phyloP scores from a whole-genome alignment of 78 protist species.

The Polysphondylium violaceum region DNA sequence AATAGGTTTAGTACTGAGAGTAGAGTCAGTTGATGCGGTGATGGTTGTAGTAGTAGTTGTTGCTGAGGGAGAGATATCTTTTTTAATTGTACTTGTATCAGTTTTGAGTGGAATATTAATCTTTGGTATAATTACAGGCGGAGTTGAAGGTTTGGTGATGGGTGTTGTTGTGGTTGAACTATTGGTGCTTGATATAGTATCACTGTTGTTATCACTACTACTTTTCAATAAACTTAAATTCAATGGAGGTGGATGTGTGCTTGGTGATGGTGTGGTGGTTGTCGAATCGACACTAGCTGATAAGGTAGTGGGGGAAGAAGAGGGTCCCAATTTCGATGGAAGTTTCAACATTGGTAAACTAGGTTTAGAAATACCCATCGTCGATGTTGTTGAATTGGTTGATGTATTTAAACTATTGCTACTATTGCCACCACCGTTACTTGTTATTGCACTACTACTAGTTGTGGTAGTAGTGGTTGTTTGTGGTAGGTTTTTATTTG shows the following conservation, averaged over 20 bases:
- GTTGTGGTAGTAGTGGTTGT: conserved; percentile 21
- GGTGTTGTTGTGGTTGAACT: background rate
- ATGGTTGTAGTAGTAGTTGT: background rate
- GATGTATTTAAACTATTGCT: background rate
- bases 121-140: background rate
- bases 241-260: no score
- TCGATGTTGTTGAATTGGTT: background rate
- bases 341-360: background rate
- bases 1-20: no score
- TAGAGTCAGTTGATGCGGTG: background rate
- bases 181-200: background rate
- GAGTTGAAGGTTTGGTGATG: background rate
- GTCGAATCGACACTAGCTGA: background rate
- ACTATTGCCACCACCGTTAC: no score
- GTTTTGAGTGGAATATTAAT: background rate
- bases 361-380: background rate
- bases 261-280: background rate
- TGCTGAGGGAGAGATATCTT: no score
- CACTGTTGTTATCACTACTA: no score
- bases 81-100: background rate
- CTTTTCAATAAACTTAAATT: no score
- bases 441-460: background rate
- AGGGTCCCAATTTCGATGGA: background rate
- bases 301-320: background rate
- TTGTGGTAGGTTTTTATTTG: conserved; percentile 7